Conservation (phyloP, 1,284 basidiomycete genomes). For the Puccinia horiana region DNA sequence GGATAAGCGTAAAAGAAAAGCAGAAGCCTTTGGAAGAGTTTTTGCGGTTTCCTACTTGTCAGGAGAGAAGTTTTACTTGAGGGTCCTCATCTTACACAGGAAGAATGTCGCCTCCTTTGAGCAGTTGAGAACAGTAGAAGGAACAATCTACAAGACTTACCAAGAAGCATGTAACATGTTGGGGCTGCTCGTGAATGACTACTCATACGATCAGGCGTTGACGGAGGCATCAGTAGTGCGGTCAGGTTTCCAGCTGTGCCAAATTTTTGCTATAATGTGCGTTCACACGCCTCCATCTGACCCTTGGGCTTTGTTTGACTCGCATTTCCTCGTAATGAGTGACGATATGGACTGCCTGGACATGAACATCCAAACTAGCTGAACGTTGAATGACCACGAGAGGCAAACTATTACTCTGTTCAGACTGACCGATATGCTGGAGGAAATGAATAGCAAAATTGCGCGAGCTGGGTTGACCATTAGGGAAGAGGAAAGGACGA, state of each 20-base stretch:
- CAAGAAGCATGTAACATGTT: conserved; percentile 60
- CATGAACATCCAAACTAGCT: too few relatives aligned
- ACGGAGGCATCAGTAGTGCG: conserved; percentile 60
- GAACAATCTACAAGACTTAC: conserved; percentile 55
- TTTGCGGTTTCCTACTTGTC: conserved; percentile 58
- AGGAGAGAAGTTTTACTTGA: conserved; percentile 61
- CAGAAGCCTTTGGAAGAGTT: conserved; percentile 60
- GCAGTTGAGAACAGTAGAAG: conserved; percentile 57
- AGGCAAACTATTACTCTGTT: too few relatives aligned
- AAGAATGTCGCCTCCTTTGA: conserved; percentile 59
- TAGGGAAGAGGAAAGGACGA: conserved; percentile 59
- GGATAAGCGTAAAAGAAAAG: conserved; percentile 54
- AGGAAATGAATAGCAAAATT: too few relatives aligned
- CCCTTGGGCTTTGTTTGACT: conserved; percentile 60
- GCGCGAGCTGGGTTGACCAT: conserved; percentile 56
- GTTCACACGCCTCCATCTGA: conserved; percentile 57
- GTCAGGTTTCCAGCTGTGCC: too few relatives aligned
- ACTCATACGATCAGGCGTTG: conserved; percentile 61
- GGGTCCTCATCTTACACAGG: conserved; percentile 59
- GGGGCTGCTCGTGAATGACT: conserved; percentile 58
- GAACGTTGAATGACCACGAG: not conserved
- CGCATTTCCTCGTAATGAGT: conserved; percentile 59
- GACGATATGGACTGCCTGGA: too few relatives aligned
- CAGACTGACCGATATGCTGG: too few relatives aligned
- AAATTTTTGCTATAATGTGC: conserved; percentile 62